phyloP scores from a whole-genome alignment of 2,329 filamentous ascomycete species.

The Penicillium sp. region DNA sequence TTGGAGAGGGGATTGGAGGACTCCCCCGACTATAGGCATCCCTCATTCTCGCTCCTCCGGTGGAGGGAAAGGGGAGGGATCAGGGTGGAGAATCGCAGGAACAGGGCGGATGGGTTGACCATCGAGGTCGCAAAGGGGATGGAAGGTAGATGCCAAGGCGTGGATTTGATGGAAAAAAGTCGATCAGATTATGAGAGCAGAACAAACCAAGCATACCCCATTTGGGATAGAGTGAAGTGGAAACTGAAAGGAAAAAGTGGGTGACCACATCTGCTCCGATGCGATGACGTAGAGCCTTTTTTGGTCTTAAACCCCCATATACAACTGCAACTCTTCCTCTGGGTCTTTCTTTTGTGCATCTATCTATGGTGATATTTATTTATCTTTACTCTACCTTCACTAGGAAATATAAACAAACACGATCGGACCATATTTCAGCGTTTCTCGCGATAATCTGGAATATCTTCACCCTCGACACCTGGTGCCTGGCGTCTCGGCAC shows the following conservation, averaged over 20 bases:
- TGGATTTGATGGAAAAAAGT: constrained; percentile 14
- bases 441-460: background rate
- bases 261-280: constrained; percentile 1
- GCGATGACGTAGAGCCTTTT: background rate
- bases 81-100: constrained; percentile 34
- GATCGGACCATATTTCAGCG: no score
- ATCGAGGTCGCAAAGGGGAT: constrained; percentile 7
- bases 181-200: background rate
- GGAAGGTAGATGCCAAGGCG: constrained; percentile 8
- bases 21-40: constrained; percentile 42
- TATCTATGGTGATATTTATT: background rate
- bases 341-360: background rate
- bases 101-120: constrained; percentile 38
- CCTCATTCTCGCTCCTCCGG: constrained; percentile 38
- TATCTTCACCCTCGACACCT: background rate
- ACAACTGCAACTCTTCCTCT: background rate
- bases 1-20: constrained; percentile 43
- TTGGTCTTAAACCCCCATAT: no score
- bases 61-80: constrained; percentile 32
- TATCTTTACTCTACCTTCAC: background rate
- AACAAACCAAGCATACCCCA: background rate
- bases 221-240: constrained; percentile 8
- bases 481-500: background rate
- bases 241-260: constrained; percentile 1
- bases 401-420: background rate